A percentile compares a stretch with the other conserved stretches of the same genome.
Conservation (phyloP, 768 basidiomycete species). For the Psilocybe azurescens region DNA sequence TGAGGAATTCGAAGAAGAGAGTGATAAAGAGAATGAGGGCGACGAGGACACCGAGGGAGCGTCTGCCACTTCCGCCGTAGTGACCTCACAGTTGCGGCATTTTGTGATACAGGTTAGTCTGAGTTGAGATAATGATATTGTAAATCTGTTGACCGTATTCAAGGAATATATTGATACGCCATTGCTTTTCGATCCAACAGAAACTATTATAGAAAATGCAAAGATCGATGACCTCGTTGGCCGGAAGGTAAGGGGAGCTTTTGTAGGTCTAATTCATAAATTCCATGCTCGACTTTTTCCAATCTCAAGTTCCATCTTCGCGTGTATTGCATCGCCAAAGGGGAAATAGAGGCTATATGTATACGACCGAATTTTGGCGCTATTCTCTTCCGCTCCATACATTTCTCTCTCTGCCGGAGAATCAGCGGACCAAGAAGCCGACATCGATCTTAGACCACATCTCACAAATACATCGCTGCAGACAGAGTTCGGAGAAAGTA, state of each 20-base stretch:
- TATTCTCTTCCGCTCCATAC: conserved; percentile 86
- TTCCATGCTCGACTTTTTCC: neutral
- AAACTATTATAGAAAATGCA: conserved; percentile 37
- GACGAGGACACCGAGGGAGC: conserved; percentile 37
- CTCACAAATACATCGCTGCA: conserved; percentile 95
- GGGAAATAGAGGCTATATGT: conserved; percentile 80
- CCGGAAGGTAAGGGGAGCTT: conserved; percentile 56
- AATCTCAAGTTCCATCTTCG: conserved; percentile 86
- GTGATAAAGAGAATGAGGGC: conserved; percentile 53
- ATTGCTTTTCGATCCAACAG: conserved; percentile 74
- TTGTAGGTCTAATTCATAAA: neutral
- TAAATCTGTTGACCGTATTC: conserved; percentile 2
- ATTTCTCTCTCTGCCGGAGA: conserved; percentile 42
- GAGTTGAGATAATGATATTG: neutral
- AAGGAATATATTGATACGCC: conserved; percentile 89
- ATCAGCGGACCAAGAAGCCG: conserved; percentile 25
- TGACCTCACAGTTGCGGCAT: conserved; percentile 88
- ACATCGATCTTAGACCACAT: conserved; percentile 70
- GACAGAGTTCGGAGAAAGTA: conserved; percentile 63
- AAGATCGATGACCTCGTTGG: conserved; percentile 41
- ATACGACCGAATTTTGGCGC: conserved; percentile 81
- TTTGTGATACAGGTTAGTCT: conserved; percentile 89
- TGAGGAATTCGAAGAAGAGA: conserved; percentile 80
- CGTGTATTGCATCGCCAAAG: conserved; percentile 82
- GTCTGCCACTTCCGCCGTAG: conserved; percentile 55